Evolutionary conservation across 2,329 filamentous ascomycete genomes (phyloP), one percentile per base, ranked within the genome.

Genomic region (Fusarium phyllophilum): DNA sequence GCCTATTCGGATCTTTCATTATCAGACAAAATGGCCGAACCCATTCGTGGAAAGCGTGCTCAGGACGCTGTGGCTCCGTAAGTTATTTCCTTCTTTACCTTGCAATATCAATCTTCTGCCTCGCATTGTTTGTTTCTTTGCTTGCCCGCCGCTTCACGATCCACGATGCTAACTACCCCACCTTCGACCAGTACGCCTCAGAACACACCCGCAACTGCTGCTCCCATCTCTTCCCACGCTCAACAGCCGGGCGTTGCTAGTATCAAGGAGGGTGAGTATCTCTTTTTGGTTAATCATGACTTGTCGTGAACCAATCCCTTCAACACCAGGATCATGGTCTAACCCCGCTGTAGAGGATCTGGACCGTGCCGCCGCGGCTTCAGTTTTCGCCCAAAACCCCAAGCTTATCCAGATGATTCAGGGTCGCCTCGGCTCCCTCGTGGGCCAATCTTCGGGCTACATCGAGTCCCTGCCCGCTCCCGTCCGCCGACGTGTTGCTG

Each of bases 361-460:
- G 80, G 95, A 98, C 82, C 93, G 93, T 83, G 92, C 90, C 60
- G 89, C 94, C 65, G 95, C 96, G 72, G 95, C 95, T 69, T 96
- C 94, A 72, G 92, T 99, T 82, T 97, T 99, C 82, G 96, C 96
- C 77, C 92, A 96, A 84, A 97, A 99, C 87, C 96, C 97, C 68
- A 92, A 93, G 79, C 91, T 99, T 76, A 93, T 98, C 72, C 93
- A 94, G 77, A 96, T 99, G 94, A 98, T 99, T 84, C 95, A 99
- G 87, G 95, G 95, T 79, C 96, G 96, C 84, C 93, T 99, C 78
- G 94, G 95, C 75, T 92, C 92, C 76, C 93, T 99, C 69, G 94
- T 99, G 80, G 96, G 96, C 80, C 92, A 93, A 77, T 97, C 97
- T 59, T 99, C 96, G 64, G 96, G 96, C 79, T 99, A 99, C 85